Evolutionary conservation across 1,139 yeast species (phyloP).

Genomic region (Suhomyces choctaworum): DNA sequence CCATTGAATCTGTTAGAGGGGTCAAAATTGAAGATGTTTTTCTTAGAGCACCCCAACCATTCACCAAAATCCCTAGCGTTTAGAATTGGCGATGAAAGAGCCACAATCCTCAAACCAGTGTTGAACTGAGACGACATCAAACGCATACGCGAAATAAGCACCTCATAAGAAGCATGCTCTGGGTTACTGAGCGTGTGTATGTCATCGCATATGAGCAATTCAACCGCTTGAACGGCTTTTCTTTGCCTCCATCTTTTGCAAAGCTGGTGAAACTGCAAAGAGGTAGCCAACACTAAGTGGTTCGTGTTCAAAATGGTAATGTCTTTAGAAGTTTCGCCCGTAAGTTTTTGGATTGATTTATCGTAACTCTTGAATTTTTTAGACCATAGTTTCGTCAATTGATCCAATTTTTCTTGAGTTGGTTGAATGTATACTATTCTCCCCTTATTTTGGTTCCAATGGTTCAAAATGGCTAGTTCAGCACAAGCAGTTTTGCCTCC

Average conservation of each 20-base stretch:
- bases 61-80: slow-evolving; percentile 78
- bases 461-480: slow-evolving; percentile 68
- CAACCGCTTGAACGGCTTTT: slow-evolving; percentile 66
- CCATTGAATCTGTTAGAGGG: slow-evolving; percentile 60
- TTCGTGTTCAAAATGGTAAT: slow-evolving; percentile 53
- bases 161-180: slow-evolving; percentile 53
- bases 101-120: slow-evolving; percentile 58
- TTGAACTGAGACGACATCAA: slow-evolving; percentile 67
- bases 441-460: slow-evolving; percentile 61
- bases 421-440: slow-evolving; percentile 72
- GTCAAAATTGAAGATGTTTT: slow-evolving; percentile 65
- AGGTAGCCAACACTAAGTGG: slow-evolving; percentile 77
- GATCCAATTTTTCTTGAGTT: slow-evolving; percentile 53
- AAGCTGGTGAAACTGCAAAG: slow-evolving; percentile 68
- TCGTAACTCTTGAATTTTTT: slow-evolving; percentile 44
- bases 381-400: slow-evolving; percentile 50
- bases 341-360: slow-evolving; percentile 54
- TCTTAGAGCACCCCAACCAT: slow-evolving; percentile 75
- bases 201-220: slow-evolving; percentile 72
- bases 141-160: slow-evolving; percentile 65
- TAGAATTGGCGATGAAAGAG: slow-evolving; percentile 65
- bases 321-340: slow-evolving; percentile 62
- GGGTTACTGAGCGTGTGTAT: slow-evolving; percentile 60
- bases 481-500: slow-evolving; percentile 74
- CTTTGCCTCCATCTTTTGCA: slow-evolving; percentile 83